Evolutionary conservation across 768 basidiomycete species (phyloP).

Genomic region (Kwoniella botswanensis): DNA sequence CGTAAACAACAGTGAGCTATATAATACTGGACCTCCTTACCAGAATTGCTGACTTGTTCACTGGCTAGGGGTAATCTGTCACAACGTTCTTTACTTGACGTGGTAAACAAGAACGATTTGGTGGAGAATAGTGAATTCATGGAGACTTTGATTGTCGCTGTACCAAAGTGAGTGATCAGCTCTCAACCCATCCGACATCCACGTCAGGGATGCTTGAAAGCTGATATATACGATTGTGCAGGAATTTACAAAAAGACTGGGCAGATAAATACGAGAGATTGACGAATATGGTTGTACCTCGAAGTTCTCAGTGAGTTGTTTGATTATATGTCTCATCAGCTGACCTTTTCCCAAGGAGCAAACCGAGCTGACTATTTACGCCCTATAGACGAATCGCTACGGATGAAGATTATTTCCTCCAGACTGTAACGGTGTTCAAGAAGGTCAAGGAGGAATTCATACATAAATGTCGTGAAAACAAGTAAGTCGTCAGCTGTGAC

Average conservation of each 20-base stretch:
- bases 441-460: slow-evolving; percentile 88
- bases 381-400: slow-evolving; percentile 74
- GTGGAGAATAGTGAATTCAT: slow-evolving; percentile 90
- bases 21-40: too few relatives aligned
- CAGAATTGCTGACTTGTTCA: neutral
- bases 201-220: neutral
- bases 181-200: too few relatives aligned
- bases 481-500: slow-evolving; percentile 64
- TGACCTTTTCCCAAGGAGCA: too few relatives aligned
- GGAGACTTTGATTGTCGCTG: slow-evolving; percentile 88
- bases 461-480: slow-evolving; percentile 93
- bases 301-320: slow-evolving; percentile 75
- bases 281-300: slow-evolving; percentile 86
- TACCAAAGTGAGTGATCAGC: slow-evolving; percentile 74
- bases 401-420: slow-evolving; percentile 88
- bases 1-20: slow-evolving; percentile 82
- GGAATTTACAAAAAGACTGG: slow-evolving; percentile 86
- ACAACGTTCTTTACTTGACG: slow-evolving; percentile 79
- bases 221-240: slow-evolving; percentile 51
- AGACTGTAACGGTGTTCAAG: slow-evolving; percentile 84
- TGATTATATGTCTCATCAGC: neutral
- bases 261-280: slow-evolving; percentile 84
- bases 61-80: slow-evolving; percentile 85
- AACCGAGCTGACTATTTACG: too few relatives aligned
- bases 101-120: slow-evolving; percentile 80